Evolutionary conservation across 148 eudicot genomes (phyloP), one percentile per base, ranked within the genome.

Genomic region (Camellia granthamiana): DNA sequence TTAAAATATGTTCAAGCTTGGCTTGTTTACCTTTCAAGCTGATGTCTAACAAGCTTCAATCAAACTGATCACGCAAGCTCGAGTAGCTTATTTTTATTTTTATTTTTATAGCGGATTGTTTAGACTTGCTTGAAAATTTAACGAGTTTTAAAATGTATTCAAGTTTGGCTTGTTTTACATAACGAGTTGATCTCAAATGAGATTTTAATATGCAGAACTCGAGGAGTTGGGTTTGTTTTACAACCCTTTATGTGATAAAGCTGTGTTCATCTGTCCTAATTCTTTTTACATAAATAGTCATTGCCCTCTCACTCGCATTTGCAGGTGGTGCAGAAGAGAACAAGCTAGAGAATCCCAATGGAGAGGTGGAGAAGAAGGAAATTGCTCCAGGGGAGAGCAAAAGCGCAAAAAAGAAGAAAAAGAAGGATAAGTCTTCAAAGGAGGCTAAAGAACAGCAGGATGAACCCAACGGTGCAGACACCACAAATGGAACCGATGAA

Each of bases 331-430:
- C 84, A 16, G 84, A 92, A 84, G 92, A 91, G 70, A 84, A 86
- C 87, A 90, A 87, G 76, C 74, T 72, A 4, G 92, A 84, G 70
- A 87, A 88, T 51, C 81, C 51, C 59, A 87, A 85, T 66, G 90
- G 82, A 71, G 90, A 87, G 59, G 86, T 68, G 10, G 90, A 89
- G 18, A 92, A 90, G 86, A 90, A 93, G 77, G 91, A 90, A n/a
- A 79, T 65, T 74, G 89, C 82, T 5, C 74, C 92, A 58, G 66
- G 82, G 10, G 97, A 93, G 83, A 83, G 92, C 69, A 95, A 91
- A 84, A 95, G 59, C 83, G 91, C 95, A 7, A 92, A 91, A 82
- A 95, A 95, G 84, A 93, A 93, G 89, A 95, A 95, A 83, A 93
- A 93, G 90, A 91, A 93, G 81, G 93, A 90, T 67, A 94, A 92